Conservation (phyloP, 2,329 filamentous ascomycete species). For the Grosmannia penicillata region DNA sequence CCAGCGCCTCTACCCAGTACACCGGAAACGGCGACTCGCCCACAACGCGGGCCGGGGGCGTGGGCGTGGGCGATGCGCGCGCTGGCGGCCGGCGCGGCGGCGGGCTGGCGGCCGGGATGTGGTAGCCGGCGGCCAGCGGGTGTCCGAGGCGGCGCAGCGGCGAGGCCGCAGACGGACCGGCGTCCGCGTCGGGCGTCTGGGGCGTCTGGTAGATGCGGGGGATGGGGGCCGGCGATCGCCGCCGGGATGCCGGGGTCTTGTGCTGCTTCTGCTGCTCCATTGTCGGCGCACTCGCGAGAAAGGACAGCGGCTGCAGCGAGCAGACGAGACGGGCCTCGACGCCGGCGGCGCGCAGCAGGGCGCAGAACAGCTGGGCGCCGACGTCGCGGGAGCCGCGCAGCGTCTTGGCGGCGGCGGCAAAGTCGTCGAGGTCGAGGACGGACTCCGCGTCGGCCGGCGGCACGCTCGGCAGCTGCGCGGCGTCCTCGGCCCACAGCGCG, state of each 20-base stretch:
- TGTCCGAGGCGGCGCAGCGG: conserved; percentile 36
- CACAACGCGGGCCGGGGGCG: conserved; percentile 30
- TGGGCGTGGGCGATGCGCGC: conserved; percentile 17
- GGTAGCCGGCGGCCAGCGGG: conserved; percentile 37
- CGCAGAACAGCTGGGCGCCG: conserved; percentile 82
- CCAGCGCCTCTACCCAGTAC: conserved; percentile 90
- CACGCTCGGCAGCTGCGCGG: conserved; percentile 41
- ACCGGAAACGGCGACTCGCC: conserved; percentile 71
- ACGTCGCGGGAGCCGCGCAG: conserved; percentile 76
- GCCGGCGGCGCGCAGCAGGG: conserved; percentile 67
- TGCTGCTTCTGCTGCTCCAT: conserved; percentile 22
- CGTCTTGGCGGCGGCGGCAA: conserved; percentile 51
- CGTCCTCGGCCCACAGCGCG: conserved; percentile 60
- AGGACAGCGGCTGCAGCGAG: conserved; percentile 72
- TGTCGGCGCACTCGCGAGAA: conserved; percentile 37
- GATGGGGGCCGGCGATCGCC: conserved; percentile 20
- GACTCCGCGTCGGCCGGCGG: conserved; percentile 51
- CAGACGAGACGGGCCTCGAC: conserved; percentile 74
- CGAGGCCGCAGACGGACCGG: conserved; percentile 16
- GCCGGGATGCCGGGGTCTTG: conserved; percentile 16
- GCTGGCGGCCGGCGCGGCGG: conserved; percentile 12
- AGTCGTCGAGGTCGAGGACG: conserved; percentile 56
- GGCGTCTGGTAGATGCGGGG: conserved; percentile 21
- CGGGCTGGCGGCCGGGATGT: conserved; percentile 24
- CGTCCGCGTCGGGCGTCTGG: conserved; percentile 5